A percentile compares a stretch with the other conserved stretches of the same genome.
Evolutionary conservation across 2,329 filamentous ascomycete species (phyloP).

Genomic region (Trichoderma guizhouense): DNA sequence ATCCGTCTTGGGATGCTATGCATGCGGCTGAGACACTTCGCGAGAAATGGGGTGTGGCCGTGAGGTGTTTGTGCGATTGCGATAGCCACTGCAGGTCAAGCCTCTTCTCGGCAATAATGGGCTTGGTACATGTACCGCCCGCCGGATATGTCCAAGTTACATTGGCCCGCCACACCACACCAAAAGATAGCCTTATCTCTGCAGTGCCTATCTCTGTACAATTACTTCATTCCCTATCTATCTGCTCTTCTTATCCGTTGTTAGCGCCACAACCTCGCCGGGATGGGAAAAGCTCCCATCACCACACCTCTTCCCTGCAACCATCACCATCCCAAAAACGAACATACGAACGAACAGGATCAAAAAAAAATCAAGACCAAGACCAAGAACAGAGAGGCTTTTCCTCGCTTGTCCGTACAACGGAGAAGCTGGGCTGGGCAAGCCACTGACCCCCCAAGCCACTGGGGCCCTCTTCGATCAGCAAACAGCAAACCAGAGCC

Average conservation of each 20-base stretch:
- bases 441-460: constrained; percentile 1
- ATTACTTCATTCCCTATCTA: neutral
- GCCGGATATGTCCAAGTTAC: neutral
- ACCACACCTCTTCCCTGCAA: neutral
- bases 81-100: neutral
- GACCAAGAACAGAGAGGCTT: neutral
- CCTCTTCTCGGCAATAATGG: neutral
- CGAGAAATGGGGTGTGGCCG: neutral
- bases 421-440: neutral
- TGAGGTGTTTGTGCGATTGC: neutral
- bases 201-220: neutral
- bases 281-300: neutral
- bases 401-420: neutral
- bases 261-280: neutral
- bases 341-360: neutral
- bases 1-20: neutral
- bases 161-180: neutral
- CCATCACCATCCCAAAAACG: neutral
- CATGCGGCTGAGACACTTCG: neutral
- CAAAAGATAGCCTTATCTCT: constrained; percentile 1
- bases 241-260: neutral
- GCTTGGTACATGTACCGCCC: neutral
- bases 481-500: constrained; percentile 6
- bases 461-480: neutral
- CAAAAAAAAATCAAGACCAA: neutral